phyloP scores from a whole-genome alignment of 2,329 filamentous ascomycete species.

The Stagonosporopsis rhizophila region DNA sequence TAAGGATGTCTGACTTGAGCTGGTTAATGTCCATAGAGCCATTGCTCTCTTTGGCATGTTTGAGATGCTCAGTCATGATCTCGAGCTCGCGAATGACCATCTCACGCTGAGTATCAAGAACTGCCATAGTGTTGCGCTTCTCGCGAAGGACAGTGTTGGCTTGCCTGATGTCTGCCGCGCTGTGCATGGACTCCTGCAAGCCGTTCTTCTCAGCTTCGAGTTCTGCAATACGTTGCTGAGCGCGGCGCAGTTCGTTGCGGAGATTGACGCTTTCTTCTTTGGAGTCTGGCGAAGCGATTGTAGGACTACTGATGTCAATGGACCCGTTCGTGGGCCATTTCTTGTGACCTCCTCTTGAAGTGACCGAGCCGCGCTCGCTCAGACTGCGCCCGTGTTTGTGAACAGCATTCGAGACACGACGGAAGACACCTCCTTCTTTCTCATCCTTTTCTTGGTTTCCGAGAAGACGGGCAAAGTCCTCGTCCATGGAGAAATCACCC shows the following conservation, averaged over 20 bases:
- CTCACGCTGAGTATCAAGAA: constrained; percentile 91
- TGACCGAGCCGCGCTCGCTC: constrained; percentile 65
- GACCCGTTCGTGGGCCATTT: constrained; percentile 54
- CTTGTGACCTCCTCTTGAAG: constrained; percentile 43
- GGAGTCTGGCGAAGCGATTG: constrained; percentile 63
- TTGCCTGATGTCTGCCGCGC: constrained; percentile 69
- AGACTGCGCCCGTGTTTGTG: constrained; percentile 84
- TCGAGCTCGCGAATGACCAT: constrained; percentile 94
- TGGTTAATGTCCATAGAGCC: constrained; percentile 80
- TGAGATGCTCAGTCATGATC: constrained; percentile 85
- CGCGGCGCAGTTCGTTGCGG: constrained; percentile 78
- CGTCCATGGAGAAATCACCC: constrained; percentile 91
- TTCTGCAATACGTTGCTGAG: constrained; percentile 84
- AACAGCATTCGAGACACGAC: constrained; percentile 90
- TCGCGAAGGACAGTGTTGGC: constrained; percentile 88
- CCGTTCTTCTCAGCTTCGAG: constrained; percentile 78
- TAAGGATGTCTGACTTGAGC: constrained; percentile 67
- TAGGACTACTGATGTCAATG: constrained; percentile 72
- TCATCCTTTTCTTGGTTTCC: constrained; percentile 69
- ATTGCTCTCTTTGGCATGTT: constrained; percentile 80
- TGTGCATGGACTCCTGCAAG: constrained; percentile 61
- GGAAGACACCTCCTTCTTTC: constrained; percentile 65
- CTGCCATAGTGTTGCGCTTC: constrained; percentile 94
- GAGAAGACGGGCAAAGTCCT: constrained; percentile 91
- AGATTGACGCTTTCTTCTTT: constrained; percentile 55